Percentiles rank a stretch among this genome's conserved stretches.
These are phyloP conservation scores for Sclerospora graminicola DNA, from an alignment of 352 stramenopile genomes.

Conservation along the genomic window DNA sequence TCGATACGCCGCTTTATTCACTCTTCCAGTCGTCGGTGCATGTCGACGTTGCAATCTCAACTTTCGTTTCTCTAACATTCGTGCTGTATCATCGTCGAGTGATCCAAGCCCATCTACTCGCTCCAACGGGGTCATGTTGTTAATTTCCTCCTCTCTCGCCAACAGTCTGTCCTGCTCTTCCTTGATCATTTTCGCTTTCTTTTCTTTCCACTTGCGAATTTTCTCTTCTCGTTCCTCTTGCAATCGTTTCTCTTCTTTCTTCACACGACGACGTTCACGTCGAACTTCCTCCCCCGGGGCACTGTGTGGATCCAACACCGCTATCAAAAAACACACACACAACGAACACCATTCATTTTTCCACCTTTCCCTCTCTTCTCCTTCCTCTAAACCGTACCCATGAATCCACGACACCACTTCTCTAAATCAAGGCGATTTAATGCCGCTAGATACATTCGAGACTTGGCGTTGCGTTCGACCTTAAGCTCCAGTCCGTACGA, in stretches of 20 bases:
- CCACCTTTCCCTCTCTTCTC: background rate
- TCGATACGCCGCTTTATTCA: conserved; percentile 72
- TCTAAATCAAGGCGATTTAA: conserved; percentile 78
- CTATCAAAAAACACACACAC: conserved; percentile 8
- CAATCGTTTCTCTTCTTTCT: conserved; percentile 51
- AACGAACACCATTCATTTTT: background rate
- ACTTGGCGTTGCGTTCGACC: conserved; percentile 40
- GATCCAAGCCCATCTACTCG: conserved; percentile 50
- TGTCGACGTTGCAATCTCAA: conserved; percentile 56
- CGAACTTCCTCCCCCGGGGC: conserved; percentile 46
- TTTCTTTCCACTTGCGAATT: conserved; percentile 60
- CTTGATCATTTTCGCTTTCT: conserved; percentile 37
- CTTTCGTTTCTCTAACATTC: conserved; percentile 68
- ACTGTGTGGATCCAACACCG: conserved; percentile 60
- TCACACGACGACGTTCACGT: conserved; percentile 39
- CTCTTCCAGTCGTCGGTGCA: conserved; percentile 48
- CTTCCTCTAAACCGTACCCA: conserved; percentile 22
- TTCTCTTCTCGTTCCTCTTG: conserved; percentile 50
- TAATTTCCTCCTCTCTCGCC: conserved; percentile 57
- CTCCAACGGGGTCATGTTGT: conserved; percentile 67
- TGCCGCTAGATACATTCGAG: conserved; percentile 53
- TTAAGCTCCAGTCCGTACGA: conserved; percentile 73
- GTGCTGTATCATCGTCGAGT: conserved; percentile 62
- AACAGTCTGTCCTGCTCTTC: conserved; percentile 43
- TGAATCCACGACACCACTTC: conserved; percentile 68